These are phyloP conservation scores for Paecilomyces formosus DNA, from an alignment of 2,329 filamentous ascomycete species.

Conservation along the genomic window DNA sequence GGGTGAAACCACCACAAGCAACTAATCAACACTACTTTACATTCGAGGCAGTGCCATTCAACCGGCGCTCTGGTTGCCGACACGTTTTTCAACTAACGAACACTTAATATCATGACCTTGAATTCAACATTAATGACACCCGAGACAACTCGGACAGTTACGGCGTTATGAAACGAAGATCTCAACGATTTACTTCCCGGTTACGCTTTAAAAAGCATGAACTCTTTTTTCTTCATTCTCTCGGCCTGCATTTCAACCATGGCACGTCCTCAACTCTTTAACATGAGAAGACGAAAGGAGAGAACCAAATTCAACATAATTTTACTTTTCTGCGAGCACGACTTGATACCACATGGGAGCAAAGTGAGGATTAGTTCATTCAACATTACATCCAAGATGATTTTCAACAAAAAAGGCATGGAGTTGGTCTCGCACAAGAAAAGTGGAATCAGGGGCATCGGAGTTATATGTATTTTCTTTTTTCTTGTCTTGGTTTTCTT, in stretches of 20 bases:
- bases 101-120: background rate
- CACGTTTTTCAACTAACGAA: background rate
- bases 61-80: background rate
- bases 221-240: constrained; percentile 1
- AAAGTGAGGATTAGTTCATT: background rate
- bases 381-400: background rate
- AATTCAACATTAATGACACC: background rate
- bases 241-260: background rate
- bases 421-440: background rate
- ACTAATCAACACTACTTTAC: constrained; percentile 5
- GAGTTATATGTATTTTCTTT: background rate
- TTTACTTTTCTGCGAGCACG: background rate
- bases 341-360: background rate
- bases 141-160: background rate
- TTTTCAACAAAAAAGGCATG: background rate
- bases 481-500: background rate
- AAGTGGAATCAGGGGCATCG: background rate
- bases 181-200: background rate
- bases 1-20: constrained; percentile 11
- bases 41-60: background rate
- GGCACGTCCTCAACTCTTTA: background rate
- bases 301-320: background rate
- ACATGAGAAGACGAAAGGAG: background rate
- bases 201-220: background rate
- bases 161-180: background rate